These are phyloP conservation scores for Neospora caninum DNA, from an alignment of 169 alveolate genomes.

Conservation along the genomic window DNA sequence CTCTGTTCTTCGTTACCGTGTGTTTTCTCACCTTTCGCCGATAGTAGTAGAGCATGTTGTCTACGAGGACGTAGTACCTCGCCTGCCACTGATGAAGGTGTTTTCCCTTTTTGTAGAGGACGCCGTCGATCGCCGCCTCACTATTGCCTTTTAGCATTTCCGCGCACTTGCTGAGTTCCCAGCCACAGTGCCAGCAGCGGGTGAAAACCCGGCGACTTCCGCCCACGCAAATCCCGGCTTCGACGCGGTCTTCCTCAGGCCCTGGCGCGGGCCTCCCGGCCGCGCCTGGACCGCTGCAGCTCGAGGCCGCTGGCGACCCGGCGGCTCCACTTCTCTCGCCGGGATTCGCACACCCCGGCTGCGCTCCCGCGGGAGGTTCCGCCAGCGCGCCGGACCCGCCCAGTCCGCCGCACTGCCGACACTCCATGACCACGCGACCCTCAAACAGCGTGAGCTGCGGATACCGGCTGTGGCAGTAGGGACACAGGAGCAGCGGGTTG, in stretches of 20 bases:
- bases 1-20: no score
- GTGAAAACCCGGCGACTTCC: slow-evolving; percentile 32
- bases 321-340: not conserved
- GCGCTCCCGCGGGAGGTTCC: slow-evolving; percentile 24
- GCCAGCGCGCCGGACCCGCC: slow-evolving; percentile 16
- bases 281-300: not conserved
- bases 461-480: slow-evolving; percentile 78
- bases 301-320: not conserved
- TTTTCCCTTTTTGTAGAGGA: slow-evolving; percentile 84
- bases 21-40: slow-evolving; percentile 71
- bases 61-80: slow-evolving; percentile 83
- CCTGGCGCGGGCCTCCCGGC: not conserved
- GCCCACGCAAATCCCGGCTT: not conserved
- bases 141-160: slow-evolving; percentile 61
- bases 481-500: slow-evolving; percentile 76
- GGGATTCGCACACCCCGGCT: not conserved
- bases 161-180: slow-evolving; percentile 73
- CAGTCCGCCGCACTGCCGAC: slow-evolving; percentile 74
- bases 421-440: slow-evolving; percentile 76
- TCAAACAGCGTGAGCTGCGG: slow-evolving; percentile 73
- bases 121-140: slow-evolving; percentile 81
- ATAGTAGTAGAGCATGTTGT: slow-evolving; percentile 84
- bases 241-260: slow-evolving; percentile 22
- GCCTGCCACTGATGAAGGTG: slow-evolving; percentile 82
- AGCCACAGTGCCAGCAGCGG: slow-evolving; percentile 74